Evolutionary conservation across 2,329 filamentous ascomycete species (phyloP), one percentile per base, ranked within the genome.

Genomic region (Plectosphaerella plurivora): DNA sequence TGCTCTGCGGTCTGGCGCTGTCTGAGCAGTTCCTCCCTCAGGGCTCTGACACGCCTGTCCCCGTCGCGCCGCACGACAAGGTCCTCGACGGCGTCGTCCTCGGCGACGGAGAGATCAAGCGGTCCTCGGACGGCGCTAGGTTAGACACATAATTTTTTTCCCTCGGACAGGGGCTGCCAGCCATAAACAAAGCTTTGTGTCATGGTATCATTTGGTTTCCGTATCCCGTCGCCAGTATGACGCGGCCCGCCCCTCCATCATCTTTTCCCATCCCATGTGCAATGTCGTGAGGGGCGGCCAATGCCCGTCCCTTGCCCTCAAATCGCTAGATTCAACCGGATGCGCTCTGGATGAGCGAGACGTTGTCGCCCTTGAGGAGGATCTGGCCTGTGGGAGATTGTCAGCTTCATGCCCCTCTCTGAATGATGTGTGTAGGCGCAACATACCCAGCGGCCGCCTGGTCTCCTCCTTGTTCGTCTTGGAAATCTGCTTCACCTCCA

Each of bases 301-400:
- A 33, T 33, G 28, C 28, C 28, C 28, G 8, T 9, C 11, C 11
- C 28, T 8, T 8, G 28, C 28, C 28, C 28, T 33, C 28, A 33
- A 33, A 12, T 33, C 28, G 28, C 28, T 33, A 4, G 28, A 5
- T 22, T 33, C 28, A 33, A 33, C 81, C 77, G 62, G 83, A 72
- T 64, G 80, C 83, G 41, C 69, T 78, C 65, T 88, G 89, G 61
- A 94, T 92, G 60, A 95, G 75, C 35, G 89, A 89, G 49, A 95
- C 89, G 64, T 93, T 94, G 74, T 94, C 90, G 61, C 89, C 89
- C 74, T 94, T 94, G 60, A 95, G 80, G 59, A 95, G 73, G 58
- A 95, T 92, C 73, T 92, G 90, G 55, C 89, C 88, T 91, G 60
- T 53, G 3, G 14, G 6, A 4, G n/a, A 54, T 69, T 55, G 69